phyloP scores from a whole-genome alignment of 768 basidiomycete genomes.

The Lentinus tigrinus region DNA sequence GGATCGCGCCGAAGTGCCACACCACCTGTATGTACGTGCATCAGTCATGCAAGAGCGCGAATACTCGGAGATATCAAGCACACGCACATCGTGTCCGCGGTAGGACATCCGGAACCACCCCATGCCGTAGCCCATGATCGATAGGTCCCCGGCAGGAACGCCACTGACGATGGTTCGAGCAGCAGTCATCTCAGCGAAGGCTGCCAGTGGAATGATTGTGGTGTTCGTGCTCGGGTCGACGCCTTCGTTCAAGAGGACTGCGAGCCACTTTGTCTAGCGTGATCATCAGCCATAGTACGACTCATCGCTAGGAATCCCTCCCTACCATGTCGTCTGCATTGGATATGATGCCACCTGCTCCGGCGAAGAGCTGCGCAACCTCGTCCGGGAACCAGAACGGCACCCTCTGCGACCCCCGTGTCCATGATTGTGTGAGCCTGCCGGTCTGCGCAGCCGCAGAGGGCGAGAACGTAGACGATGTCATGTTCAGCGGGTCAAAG shows the following conservation, averaged over 20 bases:
- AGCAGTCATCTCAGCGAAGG: slow-evolving; percentile 31
- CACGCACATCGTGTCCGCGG: slow-evolving; percentile 39
- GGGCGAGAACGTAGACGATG: slow-evolving; percentile 37
- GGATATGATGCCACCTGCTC: slow-evolving; percentile 44
- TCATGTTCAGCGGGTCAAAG: slow-evolving; percentile 42
- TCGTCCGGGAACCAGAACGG: slow-evolving; percentile 35
- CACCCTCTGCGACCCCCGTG: slow-evolving; percentile 29
- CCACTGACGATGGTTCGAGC: slow-evolving; percentile 28
- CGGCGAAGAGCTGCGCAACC: slow-evolving; percentile 28
- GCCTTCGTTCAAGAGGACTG: slow-evolving; percentile 35
- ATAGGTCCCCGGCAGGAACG: slow-evolving; percentile 15
- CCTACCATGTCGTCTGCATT: slow-evolving; percentile 41
- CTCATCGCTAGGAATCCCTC: not conserved
- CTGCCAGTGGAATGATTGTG: slow-evolving; percentile 33
- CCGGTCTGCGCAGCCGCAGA: slow-evolving; percentile 33
- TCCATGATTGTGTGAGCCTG: slow-evolving; percentile 34
- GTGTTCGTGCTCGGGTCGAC: slow-evolving; percentile 30
- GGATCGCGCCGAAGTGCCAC: slow-evolving; percentile 33
- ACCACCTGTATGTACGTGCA: slow-evolving; percentile 28
- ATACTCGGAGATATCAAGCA: not conserved
- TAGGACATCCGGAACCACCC: slow-evolving; percentile 41
- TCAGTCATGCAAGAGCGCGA: not conserved
- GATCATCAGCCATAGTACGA: not conserved
- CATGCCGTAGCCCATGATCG: slow-evolving; percentile 39
- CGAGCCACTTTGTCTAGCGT: slow-evolving; percentile 39